Evolutionary conservation across 768 basidiomycete genomes (phyloP), one percentile per base, ranked within the genome.

Genomic region (Suillus ampliporus): DNA sequence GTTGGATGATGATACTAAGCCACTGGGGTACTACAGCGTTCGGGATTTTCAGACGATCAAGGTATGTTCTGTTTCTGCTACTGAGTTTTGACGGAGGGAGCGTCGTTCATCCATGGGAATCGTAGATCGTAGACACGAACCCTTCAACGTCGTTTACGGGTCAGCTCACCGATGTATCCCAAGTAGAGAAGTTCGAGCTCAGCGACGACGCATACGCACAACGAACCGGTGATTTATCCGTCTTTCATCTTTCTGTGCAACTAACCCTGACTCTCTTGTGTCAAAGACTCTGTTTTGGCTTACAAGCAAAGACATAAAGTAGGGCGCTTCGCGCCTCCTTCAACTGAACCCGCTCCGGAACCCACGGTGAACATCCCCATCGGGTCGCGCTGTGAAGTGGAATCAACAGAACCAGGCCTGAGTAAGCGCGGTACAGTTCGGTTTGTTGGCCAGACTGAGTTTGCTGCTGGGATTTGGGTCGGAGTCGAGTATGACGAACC

Each of bases 401-500:
- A 91, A 67, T 88, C 88, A 0, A 66, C 77, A 8, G 91, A 91
- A 53, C 82, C 86, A 14, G 90, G 84, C 1, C 77, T 94, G 60
- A 84, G 82, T 56, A 93, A 92, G 73, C 86, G 93, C 5, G 97
- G 97, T 0, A 88, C 87, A 0, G 89, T 98, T 46, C 82, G 89
- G n/a, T 98, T 89, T 68, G 88, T 95, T 31, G 97, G 97, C 0
- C 74, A 79, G 41, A 94, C 95, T 0, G 81, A 83, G 60, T 97
- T 98, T 71, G 85, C 82, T 62, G 72, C 76, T 4, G 86, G 89
- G 0, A 75, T 86, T 1, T 99, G 96, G 96, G 84, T 98, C 1
- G 97, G 97, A 0, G 82, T 99, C 21, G 94, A 97, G 73, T 93
- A 95, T 71, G 97, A 99, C 71, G 97, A 99, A 69, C 96, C 97